Conservation (phyloP, 192 early-diverging fungal species). For the Geosiphon pyriformis region DNA sequence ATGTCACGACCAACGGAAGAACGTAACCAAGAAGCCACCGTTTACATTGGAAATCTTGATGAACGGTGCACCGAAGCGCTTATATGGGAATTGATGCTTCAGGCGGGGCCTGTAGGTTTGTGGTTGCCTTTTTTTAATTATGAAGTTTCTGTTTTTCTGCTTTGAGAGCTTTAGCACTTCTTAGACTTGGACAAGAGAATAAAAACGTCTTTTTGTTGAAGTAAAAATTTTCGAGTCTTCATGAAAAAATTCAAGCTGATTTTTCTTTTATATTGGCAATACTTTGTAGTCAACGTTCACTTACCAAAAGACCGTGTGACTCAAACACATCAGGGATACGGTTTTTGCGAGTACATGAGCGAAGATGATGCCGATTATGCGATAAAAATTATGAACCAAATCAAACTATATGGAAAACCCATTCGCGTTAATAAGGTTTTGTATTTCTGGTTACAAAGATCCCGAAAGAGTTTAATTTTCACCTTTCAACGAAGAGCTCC, state of each 20-base stretch:
- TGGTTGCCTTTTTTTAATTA: not conserved
- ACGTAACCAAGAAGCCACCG: constrained; percentile 96
- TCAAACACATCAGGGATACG: constrained; percentile 89
- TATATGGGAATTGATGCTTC: constrained; percentile 98
- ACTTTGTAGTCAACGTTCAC: constrained; percentile 79
- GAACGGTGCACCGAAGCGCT: constrained; percentile 88
- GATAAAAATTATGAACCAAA: constrained; percentile 94
- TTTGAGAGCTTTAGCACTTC: no score
- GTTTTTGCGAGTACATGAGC: constrained; percentile 91
- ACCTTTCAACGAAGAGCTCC: no score
- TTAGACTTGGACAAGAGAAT: no score
- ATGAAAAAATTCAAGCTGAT: no score
- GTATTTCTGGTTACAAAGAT: not conserved
- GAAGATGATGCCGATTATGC: constrained; percentile 97
- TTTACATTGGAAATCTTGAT: constrained; percentile 97
- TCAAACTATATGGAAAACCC: constrained; percentile 92
- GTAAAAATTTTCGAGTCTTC: no score
- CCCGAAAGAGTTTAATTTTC: not conserved
- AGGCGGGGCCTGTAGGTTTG: constrained; percentile 86
- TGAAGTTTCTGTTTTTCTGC: constrained; percentile 22
- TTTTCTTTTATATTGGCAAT: no score
- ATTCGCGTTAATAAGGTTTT: constrained; percentile 86
- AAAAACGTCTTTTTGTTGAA: no score
- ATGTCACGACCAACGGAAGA: constrained; percentile 45
- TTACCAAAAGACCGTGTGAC: constrained; percentile 97